phyloP scores from a whole-genome alignment of 768 basidiomycete genomes.

The Lentinula sp. region DNA sequence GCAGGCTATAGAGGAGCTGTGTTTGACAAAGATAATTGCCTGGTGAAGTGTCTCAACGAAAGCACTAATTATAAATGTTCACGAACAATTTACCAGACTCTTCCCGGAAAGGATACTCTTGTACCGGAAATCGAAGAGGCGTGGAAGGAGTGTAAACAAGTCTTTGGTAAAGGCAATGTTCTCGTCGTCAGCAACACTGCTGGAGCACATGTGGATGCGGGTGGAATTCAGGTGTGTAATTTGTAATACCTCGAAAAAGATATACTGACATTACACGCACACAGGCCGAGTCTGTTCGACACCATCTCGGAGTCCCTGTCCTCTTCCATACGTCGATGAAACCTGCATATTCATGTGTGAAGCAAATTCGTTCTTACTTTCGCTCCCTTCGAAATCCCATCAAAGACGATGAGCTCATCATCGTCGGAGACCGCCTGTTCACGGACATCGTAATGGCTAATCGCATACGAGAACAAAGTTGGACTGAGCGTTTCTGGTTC shows the following conservation, averaged over 20 bases:
- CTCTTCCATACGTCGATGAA: constrained; percentile 73
- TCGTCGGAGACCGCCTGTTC: constrained; percentile 90
- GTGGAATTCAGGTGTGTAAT: constrained; percentile 68
- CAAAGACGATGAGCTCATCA: constrained; percentile 57
- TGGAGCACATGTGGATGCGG: constrained; percentile 72
- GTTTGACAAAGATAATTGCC: constrained; percentile 97
- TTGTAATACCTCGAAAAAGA: neutral
- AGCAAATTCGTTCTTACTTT: constrained; percentile 72
- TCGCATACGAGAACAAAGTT: constrained; percentile 41
- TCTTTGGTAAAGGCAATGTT: constrained; percentile 75
- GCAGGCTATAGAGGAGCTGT: constrained; percentile 87
- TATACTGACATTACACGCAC: neutral
- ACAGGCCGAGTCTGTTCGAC: constrained; percentile 82
- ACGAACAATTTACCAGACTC: constrained; percentile 46
- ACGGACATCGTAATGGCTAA: constrained; percentile 89
- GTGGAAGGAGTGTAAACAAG: constrained; percentile 66
- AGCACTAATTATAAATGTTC: neutral
- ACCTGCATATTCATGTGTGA: constrained; percentile 74
- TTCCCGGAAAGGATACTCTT: constrained; percentile 70
- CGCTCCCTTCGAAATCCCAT: constrained; percentile 50
- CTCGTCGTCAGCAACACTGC: constrained; percentile 95
- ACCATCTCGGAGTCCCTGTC: constrained; percentile 76
- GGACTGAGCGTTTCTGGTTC: constrained; percentile 8
- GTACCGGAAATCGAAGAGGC: constrained; percentile 74
- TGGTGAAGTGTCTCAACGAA: constrained; percentile 45